Conservation (phyloP, 352 stramenopile species). For the Globisporangium carolinianum region DNA sequence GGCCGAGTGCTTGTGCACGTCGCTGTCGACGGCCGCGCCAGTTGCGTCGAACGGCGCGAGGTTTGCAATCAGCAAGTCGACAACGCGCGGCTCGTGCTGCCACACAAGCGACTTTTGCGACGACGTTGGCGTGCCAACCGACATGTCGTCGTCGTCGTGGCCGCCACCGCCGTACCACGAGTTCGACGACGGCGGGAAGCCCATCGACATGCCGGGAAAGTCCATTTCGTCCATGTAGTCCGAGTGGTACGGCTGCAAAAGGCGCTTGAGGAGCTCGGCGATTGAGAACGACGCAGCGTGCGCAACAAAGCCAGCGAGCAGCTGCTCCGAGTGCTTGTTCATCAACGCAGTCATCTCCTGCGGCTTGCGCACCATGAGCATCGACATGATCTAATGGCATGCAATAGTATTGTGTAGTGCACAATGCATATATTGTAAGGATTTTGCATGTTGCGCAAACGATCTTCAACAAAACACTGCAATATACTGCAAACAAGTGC, state of each 20-base stretch:
- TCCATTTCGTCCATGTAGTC: conserved; percentile 88
- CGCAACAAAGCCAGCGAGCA: conserved; percentile 57
- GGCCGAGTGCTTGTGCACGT: conserved; percentile 79
- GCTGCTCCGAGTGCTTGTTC: conserved; percentile 75
- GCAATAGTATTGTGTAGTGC: no score
- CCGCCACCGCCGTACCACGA: conserved; percentile 54
- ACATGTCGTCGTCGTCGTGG: conserved; percentile 64
- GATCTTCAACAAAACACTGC: not conserved
- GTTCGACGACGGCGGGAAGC: conserved; percentile 63
- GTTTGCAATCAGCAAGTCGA: conserved; percentile 60
- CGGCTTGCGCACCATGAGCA: conserved; percentile 86
- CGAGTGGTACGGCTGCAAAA: conserved; percentile 78
- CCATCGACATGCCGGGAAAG: conserved; percentile 73
- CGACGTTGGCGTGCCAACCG: conserved; percentile 49
- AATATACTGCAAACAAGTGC: not conserved
- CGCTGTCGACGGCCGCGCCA: conserved; percentile 36
- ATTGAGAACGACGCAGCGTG: conserved; percentile 76
- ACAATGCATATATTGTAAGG: not conserved
- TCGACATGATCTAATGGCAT: conserved; percentile 53
- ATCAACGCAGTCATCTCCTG: conserved; percentile 79
- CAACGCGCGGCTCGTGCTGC: conserved; percentile 64
- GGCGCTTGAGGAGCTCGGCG: conserved; percentile 72
- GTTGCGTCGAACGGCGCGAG: conserved; percentile 30
- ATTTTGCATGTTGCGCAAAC: no score
- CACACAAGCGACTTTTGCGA: conserved; percentile 68